Evolutionary conservation across 2,329 filamentous ascomycete genomes (phyloP).

Genomic region (Phaeosphaeria sp.): DNA sequence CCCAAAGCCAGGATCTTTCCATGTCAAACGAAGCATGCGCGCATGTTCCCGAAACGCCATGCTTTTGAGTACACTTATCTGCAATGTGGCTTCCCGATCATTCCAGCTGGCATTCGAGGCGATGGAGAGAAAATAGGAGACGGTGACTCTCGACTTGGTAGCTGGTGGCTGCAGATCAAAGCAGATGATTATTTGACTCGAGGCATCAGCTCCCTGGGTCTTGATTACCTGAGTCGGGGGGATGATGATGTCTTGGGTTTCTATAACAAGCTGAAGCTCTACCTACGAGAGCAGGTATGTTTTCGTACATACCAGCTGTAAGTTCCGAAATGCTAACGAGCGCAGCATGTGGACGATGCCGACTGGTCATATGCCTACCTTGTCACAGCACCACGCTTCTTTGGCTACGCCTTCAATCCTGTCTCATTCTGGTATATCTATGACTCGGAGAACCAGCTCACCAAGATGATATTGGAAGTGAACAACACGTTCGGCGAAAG

Average conservation of each 20-base stretch:
- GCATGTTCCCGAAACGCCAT: constrained; percentile 72
- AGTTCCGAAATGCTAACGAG: constrained; percentile 5
- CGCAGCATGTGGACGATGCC: constrained; percentile 63
- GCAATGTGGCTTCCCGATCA: constrained; percentile 70
- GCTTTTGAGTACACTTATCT: constrained; percentile 75
- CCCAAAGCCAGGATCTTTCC: constrained; percentile 63
- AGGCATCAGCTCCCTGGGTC: constrained; percentile 57
- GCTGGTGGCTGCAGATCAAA: constrained; percentile 66
- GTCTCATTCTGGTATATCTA: constrained; percentile 84
- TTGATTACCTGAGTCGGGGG: constrained; percentile 67
- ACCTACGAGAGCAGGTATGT: constrained; percentile 63
- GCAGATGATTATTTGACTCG: constrained; percentile 67
- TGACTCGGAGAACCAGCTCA: constrained; percentile 61
- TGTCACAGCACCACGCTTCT: constrained; percentile 71
- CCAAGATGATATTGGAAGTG: constrained; percentile 73
- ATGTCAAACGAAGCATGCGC: constrained; percentile 68
- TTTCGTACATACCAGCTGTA: not conserved
- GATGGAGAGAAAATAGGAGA: constrained; percentile 20
- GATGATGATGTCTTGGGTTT: constrained; percentile 59
- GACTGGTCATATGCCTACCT: constrained; percentile 73
- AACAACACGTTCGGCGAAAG: constrained; percentile 80
- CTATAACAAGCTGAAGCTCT: constrained; percentile 67
- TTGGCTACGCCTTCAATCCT: constrained; percentile 76
- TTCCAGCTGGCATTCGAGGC: constrained; percentile 58
- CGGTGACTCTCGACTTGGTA: constrained; percentile 36